Percentiles rank a stretch among this genome's conserved stretches.
Evolutionary conservation across 2,329 filamentous ascomycete genomes (phyloP).

Genomic region (Coniochaeta ligniaria): DNA sequence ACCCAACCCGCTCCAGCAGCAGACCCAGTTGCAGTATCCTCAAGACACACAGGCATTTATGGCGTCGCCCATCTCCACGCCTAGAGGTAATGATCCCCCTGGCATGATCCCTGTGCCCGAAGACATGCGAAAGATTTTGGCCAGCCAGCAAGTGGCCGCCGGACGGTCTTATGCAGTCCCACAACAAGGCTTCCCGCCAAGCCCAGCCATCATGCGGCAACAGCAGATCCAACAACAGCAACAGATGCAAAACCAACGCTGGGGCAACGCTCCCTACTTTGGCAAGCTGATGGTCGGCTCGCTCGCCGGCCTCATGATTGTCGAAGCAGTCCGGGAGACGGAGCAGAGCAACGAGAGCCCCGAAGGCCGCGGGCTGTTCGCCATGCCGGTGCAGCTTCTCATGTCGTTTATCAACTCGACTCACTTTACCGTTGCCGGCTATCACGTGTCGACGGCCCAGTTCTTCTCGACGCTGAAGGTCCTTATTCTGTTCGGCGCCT

Average conservation of each 20-base stretch:
- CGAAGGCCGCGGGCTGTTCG: constrained; percentile 59
- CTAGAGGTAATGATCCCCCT: constrained; percentile 34
- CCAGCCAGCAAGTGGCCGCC: constrained; percentile 44
- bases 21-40: constrained; percentile 44
- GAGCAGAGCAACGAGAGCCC: constrained; percentile 58
- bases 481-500: constrained; percentile 41
- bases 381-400: constrained; percentile 54
- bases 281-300: constrained; percentile 89
- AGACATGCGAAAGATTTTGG: constrained; percentile 55
- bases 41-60: constrained; percentile 34
- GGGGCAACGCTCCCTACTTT: constrained; percentile 50
- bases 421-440: constrained; percentile 47
- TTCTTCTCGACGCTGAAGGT: constrained; percentile 46
- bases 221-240: constrained; percentile 45
- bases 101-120: constrained; percentile 62
- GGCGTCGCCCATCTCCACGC: constrained; percentile 34
- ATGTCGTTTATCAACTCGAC: constrained; percentile 37
- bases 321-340: constrained; percentile 69
- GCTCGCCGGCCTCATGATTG: constrained; percentile 82
- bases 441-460: constrained; percentile 36
- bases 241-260: constrained; percentile 39
- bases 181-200: constrained; percentile 28
- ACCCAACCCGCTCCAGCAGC: constrained; percentile 44
- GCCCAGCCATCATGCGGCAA: constrained; percentile 41
- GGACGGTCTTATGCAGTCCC: constrained; percentile 44